Evolutionary conservation across 257 asterid species (phyloP).

Genomic region (Phtheirospermum japonicum): DNA sequence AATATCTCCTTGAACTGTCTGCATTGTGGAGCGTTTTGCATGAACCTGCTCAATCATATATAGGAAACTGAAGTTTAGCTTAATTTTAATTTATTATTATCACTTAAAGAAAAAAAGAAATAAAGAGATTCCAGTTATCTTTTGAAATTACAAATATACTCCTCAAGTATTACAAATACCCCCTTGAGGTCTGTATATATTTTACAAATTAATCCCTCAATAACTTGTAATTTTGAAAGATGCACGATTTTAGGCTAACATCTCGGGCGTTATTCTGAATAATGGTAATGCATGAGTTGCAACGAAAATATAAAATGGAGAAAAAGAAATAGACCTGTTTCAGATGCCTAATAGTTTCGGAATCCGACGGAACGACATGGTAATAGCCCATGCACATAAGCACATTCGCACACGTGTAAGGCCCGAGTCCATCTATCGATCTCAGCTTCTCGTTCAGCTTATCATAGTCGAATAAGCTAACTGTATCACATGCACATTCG

Average conservation of each 20-base stretch:
- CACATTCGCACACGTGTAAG: conserved; percentile 79
- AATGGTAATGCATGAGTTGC: not conserved
- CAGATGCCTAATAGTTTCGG: conserved; percentile 87
- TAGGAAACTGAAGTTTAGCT: not conserved
- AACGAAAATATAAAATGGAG: not conserved
- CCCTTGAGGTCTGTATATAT: not conserved
- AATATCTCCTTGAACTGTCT: conserved; percentile 54
- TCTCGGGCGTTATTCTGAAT: not conserved
- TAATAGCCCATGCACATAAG: conserved; percentile 87
- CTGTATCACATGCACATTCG: conserved; percentile 39
- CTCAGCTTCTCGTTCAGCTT: conserved; percentile 56
- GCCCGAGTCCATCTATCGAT: conserved; percentile 74
- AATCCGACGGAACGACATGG: conserved; percentile 81
- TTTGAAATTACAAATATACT: too few species aligned
- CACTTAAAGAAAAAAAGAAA: too few species aligned
- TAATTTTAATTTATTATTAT: too few species aligned
- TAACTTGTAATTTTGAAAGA: too few species aligned
- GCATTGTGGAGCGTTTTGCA: conserved; percentile 38
- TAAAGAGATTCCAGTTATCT: too few species aligned
- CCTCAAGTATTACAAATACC: not conserved
- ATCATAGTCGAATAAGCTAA: conserved; percentile 43
- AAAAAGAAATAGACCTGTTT: conserved; percentile 49
- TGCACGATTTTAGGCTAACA: too few species aligned
- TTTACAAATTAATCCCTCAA: not conserved
- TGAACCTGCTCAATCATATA: conserved; percentile 54